These are phyloP conservation scores for Capsicum pubescens DNA, from an alignment of 257 asterid species.

Conservation along the genomic window DNA sequence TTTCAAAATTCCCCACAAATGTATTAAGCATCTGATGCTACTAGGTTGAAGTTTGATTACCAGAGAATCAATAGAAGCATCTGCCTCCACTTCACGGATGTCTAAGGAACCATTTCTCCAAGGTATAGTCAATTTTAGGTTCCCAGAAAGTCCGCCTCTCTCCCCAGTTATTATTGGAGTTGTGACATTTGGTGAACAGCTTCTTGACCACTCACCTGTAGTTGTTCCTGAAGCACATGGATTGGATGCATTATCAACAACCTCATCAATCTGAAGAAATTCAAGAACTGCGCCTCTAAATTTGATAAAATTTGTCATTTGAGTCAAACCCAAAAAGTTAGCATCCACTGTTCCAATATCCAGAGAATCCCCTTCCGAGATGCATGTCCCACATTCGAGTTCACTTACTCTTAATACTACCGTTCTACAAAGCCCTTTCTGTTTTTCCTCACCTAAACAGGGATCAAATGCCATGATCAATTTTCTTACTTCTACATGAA, in stretches of 20 bases:
- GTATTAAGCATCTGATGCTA: slow-evolving; percentile 61
- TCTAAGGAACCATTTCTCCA: slow-evolving; percentile 96
- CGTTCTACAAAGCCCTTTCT: slow-evolving; percentile 54
- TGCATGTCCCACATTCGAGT: slow-evolving; percentile 79
- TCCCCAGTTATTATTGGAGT: slow-evolving; percentile 70
- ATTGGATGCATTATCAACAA: slow-evolving; percentile 49
- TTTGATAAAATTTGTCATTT: slow-evolving; percentile 67
- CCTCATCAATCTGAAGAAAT: slow-evolving; percentile 61
- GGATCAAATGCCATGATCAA: slow-evolving; percentile 91
- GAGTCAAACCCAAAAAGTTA: slow-evolving; percentile 80
- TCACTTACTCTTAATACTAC: slow-evolving; percentile 88
- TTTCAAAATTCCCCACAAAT: slow-evolving; percentile 67
- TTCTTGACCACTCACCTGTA: slow-evolving; percentile 53
- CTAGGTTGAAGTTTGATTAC: slow-evolving; percentile 77
- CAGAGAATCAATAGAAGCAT: slow-evolving; percentile 77
- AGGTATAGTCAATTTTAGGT: slow-evolving; percentile 76
- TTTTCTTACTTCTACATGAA: slow-evolving; percentile 74
- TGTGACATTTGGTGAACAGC: slow-evolving; percentile 53
- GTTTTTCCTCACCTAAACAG: slow-evolving; percentile 52
- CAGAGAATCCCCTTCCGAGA: slow-evolving; percentile 70
- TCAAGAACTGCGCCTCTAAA: slow-evolving; percentile 89
- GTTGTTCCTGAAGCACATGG: slow-evolving; percentile 50
- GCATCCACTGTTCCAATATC: slow-evolving; percentile 43
- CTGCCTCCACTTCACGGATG: slow-evolving; percentile 82
- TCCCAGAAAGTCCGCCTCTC: slow-evolving; percentile 86